Conservation (phyloP, 2,329 filamentous ascomycete genomes). For the Ophiocordyceps polyrhachis-furcata region DNA sequence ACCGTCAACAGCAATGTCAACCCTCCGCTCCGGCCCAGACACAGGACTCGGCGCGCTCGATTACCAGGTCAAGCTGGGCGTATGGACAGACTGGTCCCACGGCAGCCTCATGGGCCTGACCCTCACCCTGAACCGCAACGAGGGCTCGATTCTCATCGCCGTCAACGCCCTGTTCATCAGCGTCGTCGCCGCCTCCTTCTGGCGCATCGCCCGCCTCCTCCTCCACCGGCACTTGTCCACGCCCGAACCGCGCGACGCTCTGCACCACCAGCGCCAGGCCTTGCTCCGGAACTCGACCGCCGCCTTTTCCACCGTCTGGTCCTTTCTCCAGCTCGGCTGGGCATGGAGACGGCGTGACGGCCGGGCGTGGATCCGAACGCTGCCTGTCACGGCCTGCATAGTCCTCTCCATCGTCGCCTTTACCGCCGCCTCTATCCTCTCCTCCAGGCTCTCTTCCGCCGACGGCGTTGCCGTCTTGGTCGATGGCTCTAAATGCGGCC, state of each 20-base stretch:
- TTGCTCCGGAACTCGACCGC: neutral
- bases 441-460: neutral
- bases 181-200: neutral
- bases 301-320: neutral
- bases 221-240: neutral
- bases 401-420: neutral
- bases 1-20: too few relatives aligned
- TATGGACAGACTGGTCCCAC: slow-evolving; percentile 5
- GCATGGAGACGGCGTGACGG: neutral
- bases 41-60: too few relatives aligned
- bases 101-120: neutral
- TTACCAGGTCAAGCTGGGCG: neutral
- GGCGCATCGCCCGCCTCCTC: neutral
- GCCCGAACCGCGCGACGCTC: neutral
- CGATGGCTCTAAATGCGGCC: neutral
- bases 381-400: neutral
- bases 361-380: neutral
- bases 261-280: neutral
- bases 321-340: neutral
- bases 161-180: neutral
- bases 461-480: neutral
- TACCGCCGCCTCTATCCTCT: neutral
- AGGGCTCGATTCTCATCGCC: neutral
- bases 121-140: neutral
- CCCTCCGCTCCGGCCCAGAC: too few relatives aligned